Evolutionary conservation across 305 asterid species (phyloP).

Genomic region (Fraxinus xanthoxyloides): DNA sequence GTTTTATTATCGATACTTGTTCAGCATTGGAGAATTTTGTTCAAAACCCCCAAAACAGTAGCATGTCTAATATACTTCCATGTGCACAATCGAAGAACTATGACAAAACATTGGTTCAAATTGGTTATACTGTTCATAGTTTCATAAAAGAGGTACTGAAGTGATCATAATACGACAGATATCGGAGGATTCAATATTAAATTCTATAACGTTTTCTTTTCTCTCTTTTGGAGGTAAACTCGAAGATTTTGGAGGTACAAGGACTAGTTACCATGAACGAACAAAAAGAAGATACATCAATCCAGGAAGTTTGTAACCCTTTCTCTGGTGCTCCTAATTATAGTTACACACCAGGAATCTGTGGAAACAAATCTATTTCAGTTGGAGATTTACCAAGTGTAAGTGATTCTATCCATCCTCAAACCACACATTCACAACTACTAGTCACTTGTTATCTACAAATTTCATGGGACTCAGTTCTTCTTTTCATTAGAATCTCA

Average conservation of each 20-base stretch:
- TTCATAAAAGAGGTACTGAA: conserved; percentile 43
- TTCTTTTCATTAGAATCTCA: neutral
- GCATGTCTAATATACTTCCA: conserved; percentile 40
- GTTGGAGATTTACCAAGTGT: conserved; percentile 46
- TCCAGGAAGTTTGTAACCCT: conserved; percentile 43
- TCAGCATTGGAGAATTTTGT: conserved; percentile 37
- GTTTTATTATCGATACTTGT: conserved; percentile 52
- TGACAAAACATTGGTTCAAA: conserved; percentile 29
- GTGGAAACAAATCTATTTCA: conserved; percentile 36
- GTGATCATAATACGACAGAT: neutral
- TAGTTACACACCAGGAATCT: conserved; percentile 36
- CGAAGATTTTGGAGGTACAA: conserved; percentile 29
- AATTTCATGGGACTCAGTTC: neutral
- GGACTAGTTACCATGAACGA: conserved; percentile 22
- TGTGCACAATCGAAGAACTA: conserved; percentile 34
- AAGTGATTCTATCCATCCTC: conserved; percentile 13
- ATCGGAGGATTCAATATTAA: neutral
- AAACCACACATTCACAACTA: neutral
- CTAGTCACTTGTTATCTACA: too few relatives aligned
- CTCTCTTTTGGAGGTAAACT: conserved; percentile 33
- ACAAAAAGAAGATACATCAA: conserved; percentile 9
- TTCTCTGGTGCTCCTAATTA: conserved; percentile 47
- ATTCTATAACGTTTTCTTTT: neutral
- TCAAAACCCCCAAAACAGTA: conserved; percentile 37
- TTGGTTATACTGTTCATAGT: conserved; percentile 39